Evolutionary conservation across 768 basidiomycete genomes (phyloP).

Genomic region (Multifurca ochricompacta): DNA sequence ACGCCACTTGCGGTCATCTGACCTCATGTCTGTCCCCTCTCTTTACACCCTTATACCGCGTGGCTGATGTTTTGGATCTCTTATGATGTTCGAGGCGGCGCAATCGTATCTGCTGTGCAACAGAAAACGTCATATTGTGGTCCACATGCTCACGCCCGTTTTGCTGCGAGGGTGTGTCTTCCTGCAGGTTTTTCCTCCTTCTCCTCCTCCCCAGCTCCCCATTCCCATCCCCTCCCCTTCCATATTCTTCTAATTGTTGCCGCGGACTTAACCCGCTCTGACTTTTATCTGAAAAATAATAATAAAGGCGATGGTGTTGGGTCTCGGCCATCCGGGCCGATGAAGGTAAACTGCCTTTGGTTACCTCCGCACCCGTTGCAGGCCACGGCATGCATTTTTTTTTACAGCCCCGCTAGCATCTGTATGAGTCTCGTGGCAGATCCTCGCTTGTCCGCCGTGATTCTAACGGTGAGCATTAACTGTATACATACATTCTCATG

Average conservation of each 20-base stretch:
- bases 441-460: not conserved
- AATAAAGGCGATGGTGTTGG: not conserved
- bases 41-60: slow-evolving; percentile 1
- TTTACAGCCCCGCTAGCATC: not conserved
- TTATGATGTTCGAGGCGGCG: slow-evolving; percentile 14
- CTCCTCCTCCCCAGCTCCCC: not conserved
- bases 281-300: not conserved
- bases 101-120: not conserved
- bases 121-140: slow-evolving; percentile 11
- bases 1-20: slow-evolving; percentile 12
- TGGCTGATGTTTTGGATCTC: slow-evolving; percentile 12
- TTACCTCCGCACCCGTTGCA: not conserved
- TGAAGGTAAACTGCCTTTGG: not conserved
- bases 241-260: not conserved
- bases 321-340: slow-evolving; percentile 1
- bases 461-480: not conserved
- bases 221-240: not conserved
- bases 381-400: too few relatives aligned
- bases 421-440: slow-evolving; percentile 1
- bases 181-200: slow-evolving; percentile 2
- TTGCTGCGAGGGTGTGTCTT: not conserved
- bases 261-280: slow-evolving; percentile 2
- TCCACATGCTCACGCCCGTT: not conserved
- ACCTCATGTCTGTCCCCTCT: slow-evolving; percentile 2
- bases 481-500: not conserved